Evolutionary conservation across 192 early-diverging fungal genomes (phyloP).

Genomic region (Linnemannia zychae): DNA sequence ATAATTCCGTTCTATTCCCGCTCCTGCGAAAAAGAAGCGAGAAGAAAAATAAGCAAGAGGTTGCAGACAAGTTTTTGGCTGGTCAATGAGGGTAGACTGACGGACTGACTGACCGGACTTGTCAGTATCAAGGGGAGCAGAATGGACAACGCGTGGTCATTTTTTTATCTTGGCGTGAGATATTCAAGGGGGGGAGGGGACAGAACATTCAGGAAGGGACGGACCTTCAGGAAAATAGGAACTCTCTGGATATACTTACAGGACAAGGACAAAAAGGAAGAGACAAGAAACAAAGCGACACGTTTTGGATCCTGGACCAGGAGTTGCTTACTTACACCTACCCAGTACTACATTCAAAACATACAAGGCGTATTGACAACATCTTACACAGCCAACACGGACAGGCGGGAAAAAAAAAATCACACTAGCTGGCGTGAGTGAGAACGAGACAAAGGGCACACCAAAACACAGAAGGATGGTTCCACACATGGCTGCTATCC

Average conservation of each 20-base stretch:
- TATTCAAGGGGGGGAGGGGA: neutral
- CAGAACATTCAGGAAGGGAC: neutral
- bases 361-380: neutral
- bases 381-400: neutral
- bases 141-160: neutral
- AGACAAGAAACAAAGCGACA: neutral
- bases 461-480: neutral
- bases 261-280: neutral
- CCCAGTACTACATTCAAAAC: neutral
- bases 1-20: slow-evolving; percentile 6
- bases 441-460: neutral
- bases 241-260: neutral
- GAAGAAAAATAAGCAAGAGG: neutral
- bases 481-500: neutral
- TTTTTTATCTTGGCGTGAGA: neutral
- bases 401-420: neutral
- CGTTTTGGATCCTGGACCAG: slow-evolving; percentile 1
- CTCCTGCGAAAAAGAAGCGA: neutral
- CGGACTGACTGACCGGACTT: neutral
- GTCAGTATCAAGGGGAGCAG: neutral
- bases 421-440: neutral
- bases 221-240: neutral
- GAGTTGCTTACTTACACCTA: neutral
- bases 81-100: neutral
- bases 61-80: neutral